Evolutionary conservation across 192 early-diverging fungal species (phyloP), one percentile per base, ranked within the genome.

Genomic region (Pecoramyces ruminantium): DNA sequence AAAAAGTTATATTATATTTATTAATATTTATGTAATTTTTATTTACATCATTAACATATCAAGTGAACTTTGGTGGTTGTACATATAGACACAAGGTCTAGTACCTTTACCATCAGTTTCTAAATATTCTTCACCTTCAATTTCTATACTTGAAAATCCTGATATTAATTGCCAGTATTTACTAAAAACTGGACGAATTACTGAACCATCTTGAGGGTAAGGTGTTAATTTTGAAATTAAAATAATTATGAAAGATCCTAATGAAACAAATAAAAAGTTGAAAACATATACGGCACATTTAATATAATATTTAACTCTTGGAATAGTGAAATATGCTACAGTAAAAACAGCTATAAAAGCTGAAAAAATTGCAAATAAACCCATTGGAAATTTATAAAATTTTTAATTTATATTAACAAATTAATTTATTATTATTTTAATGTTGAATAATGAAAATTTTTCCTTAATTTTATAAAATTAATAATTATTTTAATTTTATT

Each of bases 11-110:
- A n/a, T n/a, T n/a, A n/a, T n/a, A n/a, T n/a, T n/a, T n/a, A n/a
- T n/a, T n/a, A n/a, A n/a, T n/a, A n/a, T n/a, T n/a, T n/a, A n/a
- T n/a, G n/a, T n/a, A n/a, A n/a, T n/a, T 34, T 34, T n/a, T 67
- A 67, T 17, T 67, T 67, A 67, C 78, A 79, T 79, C 30, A 39
- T 79, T n/a, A 79, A 38, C 78, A 79, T 79, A n/a, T 79, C 78
- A 39, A 79, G 78, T 28, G 30, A 38, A 39, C 30, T 38, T 39
- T 79, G 78, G 28, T 79, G 78, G 18, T 79, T 79, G 25, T 39
- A 38, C 30, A 79, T 39, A 28, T 28, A 79, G 1, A 79, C 78
- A 39, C 78, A 79, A 25, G 78, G 78, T 39, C 78, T 30, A 18
- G 78, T 28, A 67, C 51, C 51, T n/a, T 67, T 67, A n/a, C 51